phyloP scores from a whole-genome alignment of 2,329 filamentous ascomycete species.

The Lasiodiplodia gonubiensis region DNA sequence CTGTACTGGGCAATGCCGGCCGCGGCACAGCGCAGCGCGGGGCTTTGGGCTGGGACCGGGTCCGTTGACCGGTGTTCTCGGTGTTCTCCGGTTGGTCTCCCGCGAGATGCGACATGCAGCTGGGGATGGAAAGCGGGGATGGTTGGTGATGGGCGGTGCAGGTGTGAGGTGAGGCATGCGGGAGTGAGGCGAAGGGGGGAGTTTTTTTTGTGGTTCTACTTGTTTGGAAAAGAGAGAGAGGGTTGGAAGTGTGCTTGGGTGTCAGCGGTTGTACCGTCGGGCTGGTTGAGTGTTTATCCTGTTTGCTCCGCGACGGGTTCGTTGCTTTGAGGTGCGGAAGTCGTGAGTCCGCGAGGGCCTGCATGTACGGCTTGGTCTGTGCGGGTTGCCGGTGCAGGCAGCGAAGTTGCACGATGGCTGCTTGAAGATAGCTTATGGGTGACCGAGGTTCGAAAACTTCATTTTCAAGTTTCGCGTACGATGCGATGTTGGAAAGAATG shows the following conservation, averaged over 20 bases:
- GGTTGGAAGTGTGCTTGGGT: neutral
- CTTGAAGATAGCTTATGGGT: neutral
- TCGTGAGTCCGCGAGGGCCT: neutral
- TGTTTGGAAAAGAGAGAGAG: neutral
- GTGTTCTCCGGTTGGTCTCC: neutral
- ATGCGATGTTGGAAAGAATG: neutral
- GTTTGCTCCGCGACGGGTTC: neutral
- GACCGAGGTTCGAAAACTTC: neutral
- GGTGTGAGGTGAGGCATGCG: neutral
- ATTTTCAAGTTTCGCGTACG: neutral
- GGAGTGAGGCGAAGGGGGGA: neutral
- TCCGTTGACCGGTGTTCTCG: neutral
- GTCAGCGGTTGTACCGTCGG: too few species aligned
- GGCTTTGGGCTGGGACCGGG: neutral
- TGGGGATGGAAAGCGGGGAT: neutral
- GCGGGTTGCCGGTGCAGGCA: neutral
- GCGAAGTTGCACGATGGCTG: neutral
- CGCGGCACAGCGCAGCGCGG: neutral
- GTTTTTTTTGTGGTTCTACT: neutral
- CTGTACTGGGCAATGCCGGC: neutral
- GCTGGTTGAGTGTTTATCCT: neutral
- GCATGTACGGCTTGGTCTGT: neutral
- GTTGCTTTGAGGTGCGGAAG: slow-evolving; percentile 5
- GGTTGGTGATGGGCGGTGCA: neutral
- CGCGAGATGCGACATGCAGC: neutral